These are phyloP conservation scores for Garcileccinum viscosum DNA, from an alignment of 1,284 basidiomycete genomes.

Conservation along the genomic window DNA sequence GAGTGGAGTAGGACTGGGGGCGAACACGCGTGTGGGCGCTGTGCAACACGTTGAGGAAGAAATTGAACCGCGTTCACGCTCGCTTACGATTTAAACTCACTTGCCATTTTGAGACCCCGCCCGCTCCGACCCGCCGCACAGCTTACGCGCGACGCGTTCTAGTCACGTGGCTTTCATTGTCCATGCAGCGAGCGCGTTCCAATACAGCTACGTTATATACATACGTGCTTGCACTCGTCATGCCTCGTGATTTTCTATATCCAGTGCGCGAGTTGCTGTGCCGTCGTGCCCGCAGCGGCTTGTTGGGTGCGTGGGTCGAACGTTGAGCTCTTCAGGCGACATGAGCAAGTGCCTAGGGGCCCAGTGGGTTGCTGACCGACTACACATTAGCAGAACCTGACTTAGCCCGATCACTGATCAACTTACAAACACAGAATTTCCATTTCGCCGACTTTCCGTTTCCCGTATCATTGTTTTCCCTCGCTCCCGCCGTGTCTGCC, in stretches of 20 bases:
- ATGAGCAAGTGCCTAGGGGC: constrained; percentile 22
- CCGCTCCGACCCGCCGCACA: constrained; percentile 35
- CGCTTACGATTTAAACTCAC: constrained; percentile 40
- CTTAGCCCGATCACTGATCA: constrained; percentile 33
- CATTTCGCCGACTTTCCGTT: constrained; percentile 9
- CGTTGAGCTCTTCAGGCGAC: background rate
- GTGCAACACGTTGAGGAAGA: constrained; percentile 42
- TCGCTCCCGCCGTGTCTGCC: constrained; percentile 2
- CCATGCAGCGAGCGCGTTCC: constrained; percentile 6
- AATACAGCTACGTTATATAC: background rate
- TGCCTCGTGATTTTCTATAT: constrained; percentile 1
- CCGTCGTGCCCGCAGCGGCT: constrained; percentile 4
- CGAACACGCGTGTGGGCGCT: constrained; percentile 34
- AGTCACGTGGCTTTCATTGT: constrained; percentile 28
- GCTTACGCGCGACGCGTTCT: constrained; percentile 36
- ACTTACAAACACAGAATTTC: constrained; percentile 25
- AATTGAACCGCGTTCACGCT: constrained; percentile 25
- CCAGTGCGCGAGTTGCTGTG: background rate
- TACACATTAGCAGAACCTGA: background rate
- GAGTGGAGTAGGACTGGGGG: constrained; percentile 23
- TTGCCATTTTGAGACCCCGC: constrained; percentile 40
- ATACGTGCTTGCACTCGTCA: background rate
- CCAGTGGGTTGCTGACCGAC: constrained; percentile 6
- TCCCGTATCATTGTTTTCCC: constrained; percentile 12
- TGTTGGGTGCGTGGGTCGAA: background rate